Conservation (phyloP, 305 asterid species). For the Fraxinus baroniana region DNA sequence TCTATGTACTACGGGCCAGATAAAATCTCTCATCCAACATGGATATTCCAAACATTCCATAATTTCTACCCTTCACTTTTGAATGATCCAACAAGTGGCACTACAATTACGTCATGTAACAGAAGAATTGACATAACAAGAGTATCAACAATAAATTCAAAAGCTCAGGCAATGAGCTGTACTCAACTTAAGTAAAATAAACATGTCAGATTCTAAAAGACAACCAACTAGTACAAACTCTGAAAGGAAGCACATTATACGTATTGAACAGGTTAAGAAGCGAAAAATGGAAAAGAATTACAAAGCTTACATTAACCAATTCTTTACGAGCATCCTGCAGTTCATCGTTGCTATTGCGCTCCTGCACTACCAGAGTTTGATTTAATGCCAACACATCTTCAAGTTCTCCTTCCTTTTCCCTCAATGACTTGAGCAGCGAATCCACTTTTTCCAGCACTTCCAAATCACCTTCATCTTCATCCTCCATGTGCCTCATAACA, state of each 20-base stretch:
- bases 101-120: not conserved
- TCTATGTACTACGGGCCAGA: not conserved
- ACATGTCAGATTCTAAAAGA: not conserved
- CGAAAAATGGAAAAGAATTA: not conserved
- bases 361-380: slow-evolving; percentile 65
- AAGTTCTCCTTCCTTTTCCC: slow-evolving; percentile 77
- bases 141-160: not conserved
- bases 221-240: not conserved
- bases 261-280: not conserved
- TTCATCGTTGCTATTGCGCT: slow-evolving; percentile 73
- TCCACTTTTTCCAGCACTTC: slow-evolving; percentile 63
- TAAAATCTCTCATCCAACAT: not conserved
- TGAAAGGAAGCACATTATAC: not conserved
- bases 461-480: slow-evolving; percentile 54
- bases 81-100: not conserved
- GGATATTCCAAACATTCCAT: not conserved
- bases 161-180: not conserved
- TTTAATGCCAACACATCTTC: slow-evolving; percentile 53
- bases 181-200: not conserved
- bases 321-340: slow-evolving; percentile 92
- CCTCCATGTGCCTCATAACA: slow-evolving; percentile 62
- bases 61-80: not conserved
- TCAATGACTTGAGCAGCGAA: slow-evolving; percentile 45
- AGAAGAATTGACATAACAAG: not conserved
- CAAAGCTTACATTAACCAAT: slow-evolving; percentile 62